Evolutionary conservation across 2,329 filamentous ascomycete species (phyloP).

Genomic region (Nemania bipapillata): DNA sequence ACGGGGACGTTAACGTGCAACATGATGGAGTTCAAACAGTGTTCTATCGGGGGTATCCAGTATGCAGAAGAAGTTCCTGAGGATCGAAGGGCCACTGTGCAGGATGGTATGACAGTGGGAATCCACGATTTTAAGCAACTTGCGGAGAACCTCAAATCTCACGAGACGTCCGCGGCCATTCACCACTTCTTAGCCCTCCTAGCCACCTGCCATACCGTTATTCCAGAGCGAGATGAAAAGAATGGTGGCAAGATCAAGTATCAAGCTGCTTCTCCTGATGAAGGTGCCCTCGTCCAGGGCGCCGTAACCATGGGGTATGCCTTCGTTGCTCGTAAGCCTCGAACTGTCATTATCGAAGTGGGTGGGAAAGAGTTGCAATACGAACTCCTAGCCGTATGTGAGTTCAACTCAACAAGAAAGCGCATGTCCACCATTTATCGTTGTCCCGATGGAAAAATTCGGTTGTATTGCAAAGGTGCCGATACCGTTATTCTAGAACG

Average conservation of each 20-base stretch:
- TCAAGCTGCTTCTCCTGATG: slow-evolving; percentile 95
- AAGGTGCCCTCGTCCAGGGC: slow-evolving; percentile 94
- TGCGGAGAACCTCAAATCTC: slow-evolving; percentile 72
- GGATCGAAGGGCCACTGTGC: slow-evolving; percentile 81
- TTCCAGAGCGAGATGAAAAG: slow-evolving; percentile 85
- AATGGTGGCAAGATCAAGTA: slow-evolving; percentile 89
- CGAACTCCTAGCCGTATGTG: slow-evolving; percentile 93
- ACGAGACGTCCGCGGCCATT: slow-evolving; percentile 63
- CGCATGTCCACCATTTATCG: slow-evolving; percentile 98
- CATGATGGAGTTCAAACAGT: slow-evolving; percentile 98
- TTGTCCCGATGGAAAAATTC: slow-evolving; percentile 93
- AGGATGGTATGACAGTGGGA: slow-evolving; percentile 80
- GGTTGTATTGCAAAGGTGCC: slow-evolving; percentile 94
- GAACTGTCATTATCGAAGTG: slow-evolving; percentile 83
- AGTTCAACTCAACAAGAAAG: slow-evolving; percentile 98
- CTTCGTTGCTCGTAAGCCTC: slow-evolving; percentile 90
- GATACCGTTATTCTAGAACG: slow-evolving; percentile 98
- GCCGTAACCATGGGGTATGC: slow-evolving; percentile 86
- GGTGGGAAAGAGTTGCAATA: slow-evolving; percentile 80
- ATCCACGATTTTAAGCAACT: slow-evolving; percentile 86
- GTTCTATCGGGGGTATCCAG: slow-evolving; percentile 90
- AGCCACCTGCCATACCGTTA: slow-evolving; percentile 94
- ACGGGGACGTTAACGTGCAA: slow-evolving; percentile 98
- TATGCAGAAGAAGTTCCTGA: slow-evolving; percentile 93
- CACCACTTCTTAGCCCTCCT: slow-evolving; percentile 89